Percentiles rank a stretch among this genome's conserved stretches.
phyloP scores from a whole-genome alignment of 768 basidiomycete genomes.

The Auriscalpium vulgare region DNA sequence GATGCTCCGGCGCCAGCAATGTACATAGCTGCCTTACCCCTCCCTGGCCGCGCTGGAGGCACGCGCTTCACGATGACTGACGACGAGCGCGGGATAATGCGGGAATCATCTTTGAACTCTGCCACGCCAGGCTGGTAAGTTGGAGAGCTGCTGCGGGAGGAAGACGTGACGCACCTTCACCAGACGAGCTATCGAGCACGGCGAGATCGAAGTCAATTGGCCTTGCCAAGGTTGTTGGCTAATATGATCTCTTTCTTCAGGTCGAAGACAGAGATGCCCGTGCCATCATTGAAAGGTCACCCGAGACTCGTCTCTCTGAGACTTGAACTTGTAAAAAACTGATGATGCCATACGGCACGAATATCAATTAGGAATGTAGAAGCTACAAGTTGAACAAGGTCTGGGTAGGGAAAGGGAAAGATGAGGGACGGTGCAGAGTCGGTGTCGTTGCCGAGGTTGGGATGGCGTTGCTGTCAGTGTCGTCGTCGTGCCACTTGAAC shows the following conservation, averaged over 20 bases:
- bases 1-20: constrained; percentile 39
- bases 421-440: not conserved
- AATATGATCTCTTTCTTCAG: constrained; percentile 97
- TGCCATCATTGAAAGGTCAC: constrained; percentile 98
- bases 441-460: not conserved
- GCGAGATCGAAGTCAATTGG: constrained; percentile 94
- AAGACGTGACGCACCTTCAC: constrained; percentile 62
- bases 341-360: constrained; percentile 66
- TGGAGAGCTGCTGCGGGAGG: not conserved
- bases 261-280: constrained; percentile 98
- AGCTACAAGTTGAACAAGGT: not conserved
- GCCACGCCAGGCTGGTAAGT: not conserved
- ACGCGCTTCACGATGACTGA: constrained; percentile 90
- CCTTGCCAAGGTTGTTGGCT: constrained; percentile 92
- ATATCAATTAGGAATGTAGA: constrained; percentile 16
- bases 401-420: too few relatives aligned
- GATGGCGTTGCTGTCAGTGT: not conserved
- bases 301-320: constrained; percentile 88
- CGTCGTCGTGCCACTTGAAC: not conserved
- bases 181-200: constrained; percentile 74
- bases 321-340: constrained; percentile 97
- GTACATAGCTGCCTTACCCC: constrained; percentile 76
- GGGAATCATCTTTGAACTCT: constrained; percentile 91
- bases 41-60: constrained; percentile 73
- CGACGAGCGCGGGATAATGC: constrained; percentile 89